Conservation (phyloP, 345 rosid species). For the Eutrema japonicum region DNA sequence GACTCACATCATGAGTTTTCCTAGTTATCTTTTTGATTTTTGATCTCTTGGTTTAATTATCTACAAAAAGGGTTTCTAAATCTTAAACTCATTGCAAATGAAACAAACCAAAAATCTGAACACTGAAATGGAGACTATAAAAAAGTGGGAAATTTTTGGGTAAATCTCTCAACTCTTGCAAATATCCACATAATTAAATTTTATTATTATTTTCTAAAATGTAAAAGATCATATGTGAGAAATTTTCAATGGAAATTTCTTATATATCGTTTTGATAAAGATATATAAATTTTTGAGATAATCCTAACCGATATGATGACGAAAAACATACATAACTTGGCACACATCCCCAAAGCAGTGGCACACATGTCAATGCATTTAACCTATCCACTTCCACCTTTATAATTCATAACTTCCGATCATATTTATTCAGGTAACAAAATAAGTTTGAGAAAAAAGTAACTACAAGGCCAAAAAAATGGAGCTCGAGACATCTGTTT, state of each 20-base stretch:
- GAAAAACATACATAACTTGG: conserved; percentile 39
- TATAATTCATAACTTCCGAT: conserved; percentile 31
- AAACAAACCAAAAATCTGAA: no score
- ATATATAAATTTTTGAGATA: conserved; percentile 21
- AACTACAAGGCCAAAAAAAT: conserved; percentile 10
- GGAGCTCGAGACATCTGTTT: conserved; percentile 41
- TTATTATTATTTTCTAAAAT: no score
- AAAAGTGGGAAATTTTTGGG: no score
- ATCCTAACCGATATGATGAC: conserved; percentile 39
- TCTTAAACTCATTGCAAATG: neutral
- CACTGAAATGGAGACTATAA: no score
- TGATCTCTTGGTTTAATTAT: neutral
- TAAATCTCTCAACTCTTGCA: no score
- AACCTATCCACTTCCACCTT: conserved; percentile 40
- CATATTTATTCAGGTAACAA: conserved; percentile 17
- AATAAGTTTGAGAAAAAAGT: neutral
- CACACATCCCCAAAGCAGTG: conserved; percentile 32
- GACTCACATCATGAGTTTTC: neutral
- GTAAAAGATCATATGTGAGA: no score
- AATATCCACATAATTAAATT: no score
- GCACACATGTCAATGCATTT: conserved; percentile 45
- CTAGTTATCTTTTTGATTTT: neutral
- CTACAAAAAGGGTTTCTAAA: neutral
- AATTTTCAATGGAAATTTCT: no score
- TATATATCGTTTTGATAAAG: neutral